A percentile compares a stretch with the other conserved stretches of the same genome.
Conservation (phyloP, 2,329 filamentous ascomycete genomes). For the Fusarium napiforme region DNA sequence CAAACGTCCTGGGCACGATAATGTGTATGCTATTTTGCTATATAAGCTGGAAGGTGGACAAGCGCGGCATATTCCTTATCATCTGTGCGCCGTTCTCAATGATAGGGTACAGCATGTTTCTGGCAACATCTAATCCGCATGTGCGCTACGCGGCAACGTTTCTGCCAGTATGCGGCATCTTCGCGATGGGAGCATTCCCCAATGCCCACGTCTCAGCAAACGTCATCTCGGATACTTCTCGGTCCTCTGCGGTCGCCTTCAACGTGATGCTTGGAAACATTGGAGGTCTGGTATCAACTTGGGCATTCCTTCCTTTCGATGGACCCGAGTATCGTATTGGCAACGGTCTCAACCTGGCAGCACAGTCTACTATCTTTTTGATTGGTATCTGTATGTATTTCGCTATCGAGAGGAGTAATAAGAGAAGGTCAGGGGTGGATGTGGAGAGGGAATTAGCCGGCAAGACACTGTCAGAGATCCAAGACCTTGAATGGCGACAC, state of each 20-base stretch:
- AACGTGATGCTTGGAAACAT: conserved; percentile 1
- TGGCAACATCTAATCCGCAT: background rate
- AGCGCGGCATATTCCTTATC: background rate
- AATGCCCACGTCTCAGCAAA: background rate
- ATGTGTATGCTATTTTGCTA: background rate
- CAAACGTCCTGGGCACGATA: background rate
- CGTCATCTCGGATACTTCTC: background rate
- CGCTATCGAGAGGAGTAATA: background rate
- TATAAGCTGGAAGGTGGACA: background rate
- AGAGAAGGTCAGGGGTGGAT: background rate
- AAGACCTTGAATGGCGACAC: background rate
- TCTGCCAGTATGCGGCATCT: background rate
- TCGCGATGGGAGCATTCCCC: background rate
- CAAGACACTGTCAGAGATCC: background rate
- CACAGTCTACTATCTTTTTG: background rate
- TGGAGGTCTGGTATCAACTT: background rate
- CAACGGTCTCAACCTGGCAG: background rate
- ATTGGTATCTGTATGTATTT: background rate
- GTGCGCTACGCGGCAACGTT: background rate
- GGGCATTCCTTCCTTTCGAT: background rate
- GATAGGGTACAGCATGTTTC: background rate
- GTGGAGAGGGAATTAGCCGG: background rate
- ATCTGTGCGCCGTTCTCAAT: background rate
- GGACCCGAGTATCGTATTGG: background rate
- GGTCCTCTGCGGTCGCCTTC: background rate